phyloP scores from a whole-genome alignment of 2,329 filamentous ascomycete genomes.

The Microthyrium microscopicum region DNA sequence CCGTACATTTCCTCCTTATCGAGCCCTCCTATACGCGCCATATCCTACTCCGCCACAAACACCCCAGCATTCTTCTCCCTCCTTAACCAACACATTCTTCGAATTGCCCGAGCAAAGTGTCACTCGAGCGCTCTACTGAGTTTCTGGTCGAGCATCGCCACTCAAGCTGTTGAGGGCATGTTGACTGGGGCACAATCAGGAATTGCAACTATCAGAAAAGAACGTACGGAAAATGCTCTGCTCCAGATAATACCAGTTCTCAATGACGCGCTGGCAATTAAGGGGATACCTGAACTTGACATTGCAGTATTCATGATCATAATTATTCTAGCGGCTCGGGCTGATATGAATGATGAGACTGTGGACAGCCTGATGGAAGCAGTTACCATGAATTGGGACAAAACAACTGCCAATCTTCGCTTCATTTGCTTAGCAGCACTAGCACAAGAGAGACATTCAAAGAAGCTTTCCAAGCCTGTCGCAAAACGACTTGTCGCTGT shows the following conservation, averaged over 20 bases:
- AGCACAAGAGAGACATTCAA: slow-evolving; percentile 59
- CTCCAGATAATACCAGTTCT: slow-evolving; percentile 53
- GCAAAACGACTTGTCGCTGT: slow-evolving; percentile 52
- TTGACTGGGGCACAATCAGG: slow-evolving; percentile 64
- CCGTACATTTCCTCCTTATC: slow-evolving; percentile 71
- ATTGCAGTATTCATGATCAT: slow-evolving; percentile 85
- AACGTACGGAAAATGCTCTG: slow-evolving; percentile 65
- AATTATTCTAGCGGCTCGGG: slow-evolving; percentile 70
- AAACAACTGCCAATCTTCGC: slow-evolving; percentile 54
- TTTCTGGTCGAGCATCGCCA: slow-evolving; percentile 82
- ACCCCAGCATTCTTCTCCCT: slow-evolving; percentile 59
- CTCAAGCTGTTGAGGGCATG: slow-evolving; percentile 71
- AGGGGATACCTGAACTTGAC: slow-evolving; percentile 60
- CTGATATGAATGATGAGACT: slow-evolving; percentile 58
- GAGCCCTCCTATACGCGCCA: slow-evolving; percentile 58
- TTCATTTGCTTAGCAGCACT: slow-evolving; percentile 68
- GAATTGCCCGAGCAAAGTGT: slow-evolving; percentile 52
- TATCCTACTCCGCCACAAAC: slow-evolving; percentile 70
- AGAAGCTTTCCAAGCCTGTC: slow-evolving; percentile 52
- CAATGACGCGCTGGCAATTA: slow-evolving; percentile 60
- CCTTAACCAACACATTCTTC: slow-evolving; percentile 64
- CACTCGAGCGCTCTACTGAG: slow-evolving; percentile 64
- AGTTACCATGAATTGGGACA: slow-evolving; percentile 55
- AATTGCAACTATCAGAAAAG: slow-evolving; percentile 54
- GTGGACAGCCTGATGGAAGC: slow-evolving; percentile 85